Evolutionary conservation across 2,329 filamentous ascomycete species (phyloP).

Genomic region (Coniochaeta sp.): DNA sequence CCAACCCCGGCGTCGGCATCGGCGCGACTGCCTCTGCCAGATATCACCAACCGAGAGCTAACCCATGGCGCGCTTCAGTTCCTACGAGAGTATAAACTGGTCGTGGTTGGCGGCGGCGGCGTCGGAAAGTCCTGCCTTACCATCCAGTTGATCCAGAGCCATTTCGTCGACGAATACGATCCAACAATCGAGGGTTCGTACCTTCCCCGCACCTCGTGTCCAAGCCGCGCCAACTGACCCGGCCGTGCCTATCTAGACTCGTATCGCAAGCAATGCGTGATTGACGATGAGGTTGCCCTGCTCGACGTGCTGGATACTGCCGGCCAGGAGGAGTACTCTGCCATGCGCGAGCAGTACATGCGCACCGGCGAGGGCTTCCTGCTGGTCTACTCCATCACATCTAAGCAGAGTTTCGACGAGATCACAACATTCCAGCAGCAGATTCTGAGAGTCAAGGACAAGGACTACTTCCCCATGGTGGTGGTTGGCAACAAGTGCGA

Average conservation of each 20-base stretch:
- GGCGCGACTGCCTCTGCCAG: not conserved
- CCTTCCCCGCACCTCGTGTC: not conserved
- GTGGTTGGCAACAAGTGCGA: conserved; percentile 99
- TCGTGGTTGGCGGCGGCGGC: conserved; percentile 95
- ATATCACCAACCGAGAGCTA: conserved; percentile 6
- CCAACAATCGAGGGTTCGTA: conserved; percentile 91
- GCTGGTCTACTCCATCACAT: conserved; percentile 97
- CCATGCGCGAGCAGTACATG: conserved; percentile 99
- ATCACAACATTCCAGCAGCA: conserved; percentile 99
- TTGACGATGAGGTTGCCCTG: conserved; percentile 95
- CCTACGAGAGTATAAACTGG: conserved; percentile 87
- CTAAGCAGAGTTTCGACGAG: conserved; percentile 94
- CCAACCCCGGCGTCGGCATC: not conserved
- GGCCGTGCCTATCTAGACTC: conserved; percentile 57
- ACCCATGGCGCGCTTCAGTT: conserved; percentile 47
- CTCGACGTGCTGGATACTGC: conserved; percentile 98
- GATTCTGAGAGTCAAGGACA: conserved; percentile 97
- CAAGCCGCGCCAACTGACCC: not conserved
- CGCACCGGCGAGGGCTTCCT: conserved; percentile 96
- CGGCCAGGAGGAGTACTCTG: conserved; percentile 97
- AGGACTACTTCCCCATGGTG: conserved; percentile 99
- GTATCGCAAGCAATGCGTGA: conserved; percentile 99
- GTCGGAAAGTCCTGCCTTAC: conserved; percentile 99
- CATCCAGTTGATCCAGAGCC: conserved; percentile 90
- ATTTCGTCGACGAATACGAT: conserved; percentile 99